Conservation (phyloP, 257 asterid genomes). For the Handroanthus guayacan region DNA sequence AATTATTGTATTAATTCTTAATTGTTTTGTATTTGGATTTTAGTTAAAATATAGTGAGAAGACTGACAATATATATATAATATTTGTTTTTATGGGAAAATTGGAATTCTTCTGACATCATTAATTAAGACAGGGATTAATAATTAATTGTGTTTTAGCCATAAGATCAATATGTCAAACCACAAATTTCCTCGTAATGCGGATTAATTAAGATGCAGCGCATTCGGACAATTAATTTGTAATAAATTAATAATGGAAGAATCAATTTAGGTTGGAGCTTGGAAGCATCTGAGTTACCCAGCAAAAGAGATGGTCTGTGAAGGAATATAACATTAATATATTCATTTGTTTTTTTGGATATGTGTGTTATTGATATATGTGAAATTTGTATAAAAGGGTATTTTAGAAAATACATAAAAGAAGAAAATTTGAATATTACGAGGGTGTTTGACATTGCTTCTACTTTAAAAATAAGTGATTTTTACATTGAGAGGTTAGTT, state of each 20-base stretch:
- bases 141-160: not conserved
- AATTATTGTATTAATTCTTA: not conserved
- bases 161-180: not conserved
- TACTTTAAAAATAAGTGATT: no score
- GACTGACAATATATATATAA: conserved; percentile 1
- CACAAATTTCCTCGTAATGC: conserved; percentile 11
- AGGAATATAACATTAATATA: no score
- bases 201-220: conserved; percentile 7
- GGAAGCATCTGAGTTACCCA: not conserved
- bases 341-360: no score
- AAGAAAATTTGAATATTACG: no score
- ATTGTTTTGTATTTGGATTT: not conserved
- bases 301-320: not conserved
- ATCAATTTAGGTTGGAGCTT: conserved; percentile 1
- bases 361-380: no score
- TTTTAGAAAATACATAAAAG: no score
- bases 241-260: not conserved
- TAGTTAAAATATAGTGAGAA: not conserved
- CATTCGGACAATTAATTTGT: not conserved
- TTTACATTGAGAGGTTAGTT: no score
- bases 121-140: not conserved
- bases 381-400: no score
- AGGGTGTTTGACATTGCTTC: no score
- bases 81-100: not conserved
- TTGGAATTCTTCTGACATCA: conserved; percentile 19